phyloP scores from a whole-genome alignment of 2,329 filamentous ascomycete genomes.

The Coleophoma crateriformis region DNA sequence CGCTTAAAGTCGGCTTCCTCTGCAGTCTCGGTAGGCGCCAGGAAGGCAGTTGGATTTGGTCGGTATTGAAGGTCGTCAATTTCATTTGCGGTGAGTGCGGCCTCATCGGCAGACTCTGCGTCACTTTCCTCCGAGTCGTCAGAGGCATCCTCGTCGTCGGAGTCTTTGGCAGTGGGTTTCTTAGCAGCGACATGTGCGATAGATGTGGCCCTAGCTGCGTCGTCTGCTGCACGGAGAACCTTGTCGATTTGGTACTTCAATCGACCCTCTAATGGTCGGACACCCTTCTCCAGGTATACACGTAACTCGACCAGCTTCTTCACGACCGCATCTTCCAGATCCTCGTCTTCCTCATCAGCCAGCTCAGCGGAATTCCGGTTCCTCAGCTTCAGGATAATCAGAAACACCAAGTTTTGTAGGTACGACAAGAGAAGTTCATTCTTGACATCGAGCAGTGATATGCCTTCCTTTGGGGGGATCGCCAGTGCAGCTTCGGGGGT shows the following conservation, averaged over 20 bases:
- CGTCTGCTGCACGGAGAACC: conserved; percentile 70
- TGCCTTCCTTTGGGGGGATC: conserved; percentile 74
- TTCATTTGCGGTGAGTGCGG: conserved; percentile 16
- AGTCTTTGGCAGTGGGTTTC: conserved; percentile 9
- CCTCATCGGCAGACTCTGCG: conserved; percentile 15
- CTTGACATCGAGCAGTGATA: conserved; percentile 91
- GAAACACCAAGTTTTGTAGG: conserved; percentile 86
- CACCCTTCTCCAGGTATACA: conserved; percentile 90
- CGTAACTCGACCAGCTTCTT: conserved; percentile 86
- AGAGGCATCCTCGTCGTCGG: conserved; percentile 16
- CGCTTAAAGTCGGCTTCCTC: conserved; percentile 22
- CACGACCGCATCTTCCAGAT: conserved; percentile 62
- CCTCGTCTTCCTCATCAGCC: conserved; percentile 31
- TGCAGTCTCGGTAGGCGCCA: conserved; percentile 18
- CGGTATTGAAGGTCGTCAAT: conserved; percentile 58
- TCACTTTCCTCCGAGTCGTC: conserved; percentile 29
- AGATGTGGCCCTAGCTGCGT: conserved; percentile 30
- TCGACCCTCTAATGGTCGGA: conserved; percentile 82
- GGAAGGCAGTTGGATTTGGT: conserved; percentile 48
- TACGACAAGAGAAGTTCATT: conserved; percentile 97
- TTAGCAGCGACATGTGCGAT: conserved; percentile 5
- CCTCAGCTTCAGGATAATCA: conserved; percentile 76
- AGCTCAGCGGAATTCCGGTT: conserved; percentile 32
- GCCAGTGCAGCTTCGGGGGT: conserved; percentile 58
- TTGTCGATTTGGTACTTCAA: conserved; percentile 96